These are phyloP conservation scores for Amanita muscaria DNA, from an alignment of 768 basidiomycete species.

Conservation along the genomic window DNA sequence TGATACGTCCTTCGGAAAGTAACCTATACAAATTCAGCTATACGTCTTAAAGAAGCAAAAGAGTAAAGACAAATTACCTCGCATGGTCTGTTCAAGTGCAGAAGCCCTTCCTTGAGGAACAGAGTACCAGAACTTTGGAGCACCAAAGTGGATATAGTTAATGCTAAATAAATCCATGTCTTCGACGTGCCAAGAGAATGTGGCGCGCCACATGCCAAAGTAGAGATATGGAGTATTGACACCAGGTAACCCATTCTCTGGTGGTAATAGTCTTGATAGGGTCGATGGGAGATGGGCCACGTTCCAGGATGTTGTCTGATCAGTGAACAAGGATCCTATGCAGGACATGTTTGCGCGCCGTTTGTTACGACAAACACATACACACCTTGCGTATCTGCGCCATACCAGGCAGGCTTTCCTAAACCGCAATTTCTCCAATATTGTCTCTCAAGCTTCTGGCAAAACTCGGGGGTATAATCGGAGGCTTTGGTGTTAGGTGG, in stretches of 20 bases:
- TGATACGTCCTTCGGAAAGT: constrained; percentile 82
- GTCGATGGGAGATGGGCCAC: constrained; percentile 87
- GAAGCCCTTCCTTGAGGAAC: constrained; percentile 79
- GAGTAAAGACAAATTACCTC: constrained; percentile 40
- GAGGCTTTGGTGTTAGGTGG: constrained; percentile 59
- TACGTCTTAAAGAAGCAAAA: no score
- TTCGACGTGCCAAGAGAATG: constrained; percentile 99
- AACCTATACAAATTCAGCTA: constrained; percentile 43
- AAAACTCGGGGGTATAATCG: constrained; percentile 87
- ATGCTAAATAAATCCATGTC: constrained; percentile 99
- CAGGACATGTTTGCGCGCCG: constrained; percentile 3
- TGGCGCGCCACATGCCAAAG: constrained; percentile 99
- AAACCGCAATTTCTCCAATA: constrained; percentile 91
- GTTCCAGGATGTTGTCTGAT: constrained; percentile 82
- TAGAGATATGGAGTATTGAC: constrained; percentile 97
- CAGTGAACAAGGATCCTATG: constrained; percentile 62
- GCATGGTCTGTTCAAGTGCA: constrained; percentile 85
- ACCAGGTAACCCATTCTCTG: constrained; percentile 70
- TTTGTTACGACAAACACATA: background rate
- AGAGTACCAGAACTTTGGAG: constrained; percentile 96
- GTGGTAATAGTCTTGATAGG: constrained; percentile 69
- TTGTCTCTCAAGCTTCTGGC: constrained; percentile 76
- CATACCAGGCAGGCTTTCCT: constrained; percentile 93
- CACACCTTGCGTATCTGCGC: constrained; percentile 88
- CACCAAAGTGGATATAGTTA: constrained; percentile 98